These are phyloP conservation scores for Cercospora nicotianae DNA, from an alignment of 2,329 filamentous ascomycete genomes.

Conservation along the genomic window DNA sequence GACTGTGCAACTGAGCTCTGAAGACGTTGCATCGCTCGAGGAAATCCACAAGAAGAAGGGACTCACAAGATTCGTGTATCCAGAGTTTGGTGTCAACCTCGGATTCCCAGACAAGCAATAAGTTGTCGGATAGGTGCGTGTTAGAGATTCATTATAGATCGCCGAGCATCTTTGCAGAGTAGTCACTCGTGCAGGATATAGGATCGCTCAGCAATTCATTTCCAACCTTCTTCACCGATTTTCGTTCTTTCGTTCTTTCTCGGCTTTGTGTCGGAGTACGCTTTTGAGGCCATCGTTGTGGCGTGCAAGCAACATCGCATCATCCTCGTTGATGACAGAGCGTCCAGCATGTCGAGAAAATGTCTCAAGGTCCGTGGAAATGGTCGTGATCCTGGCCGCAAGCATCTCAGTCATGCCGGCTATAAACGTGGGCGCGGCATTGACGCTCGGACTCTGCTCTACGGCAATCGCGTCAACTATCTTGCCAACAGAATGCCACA, in stretches of 20 bases:
- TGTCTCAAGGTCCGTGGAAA: constrained; percentile 59
- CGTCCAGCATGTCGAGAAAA: constrained; percentile 77
- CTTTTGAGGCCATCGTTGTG: constrained; percentile 81
- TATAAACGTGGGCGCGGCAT: constrained; percentile 64
- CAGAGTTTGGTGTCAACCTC: constrained; percentile 50
- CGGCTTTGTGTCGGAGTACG: constrained; percentile 70
- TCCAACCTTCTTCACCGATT: constrained; percentile 6
- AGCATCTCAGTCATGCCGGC: constrained; percentile 76
- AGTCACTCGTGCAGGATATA: background rate
- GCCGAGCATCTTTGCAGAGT: background rate
- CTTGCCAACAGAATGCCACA: constrained; percentile 82
- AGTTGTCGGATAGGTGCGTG: background rate
- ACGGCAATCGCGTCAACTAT: constrained; percentile 85
- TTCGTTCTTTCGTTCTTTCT: constrained; percentile 43
- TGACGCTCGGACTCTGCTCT: constrained; percentile 61
- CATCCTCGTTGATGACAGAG: constrained; percentile 75
- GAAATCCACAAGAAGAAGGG: constrained; percentile 50
- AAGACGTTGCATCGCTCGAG: constrained; percentile 59
- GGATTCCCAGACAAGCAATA: constrained; percentile 52
- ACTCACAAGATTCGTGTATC: constrained; percentile 51
- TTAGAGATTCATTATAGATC: background rate
- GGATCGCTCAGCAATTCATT: background rate
- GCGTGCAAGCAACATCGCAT: constrained; percentile 82
- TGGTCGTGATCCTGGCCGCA: constrained; percentile 68
- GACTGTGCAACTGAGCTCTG: constrained; percentile 62